Evolutionary conservation across 2,329 filamentous ascomycete species (phyloP), one percentile per base, ranked within the genome.

Genomic region (Hypoxylon sp.): DNA sequence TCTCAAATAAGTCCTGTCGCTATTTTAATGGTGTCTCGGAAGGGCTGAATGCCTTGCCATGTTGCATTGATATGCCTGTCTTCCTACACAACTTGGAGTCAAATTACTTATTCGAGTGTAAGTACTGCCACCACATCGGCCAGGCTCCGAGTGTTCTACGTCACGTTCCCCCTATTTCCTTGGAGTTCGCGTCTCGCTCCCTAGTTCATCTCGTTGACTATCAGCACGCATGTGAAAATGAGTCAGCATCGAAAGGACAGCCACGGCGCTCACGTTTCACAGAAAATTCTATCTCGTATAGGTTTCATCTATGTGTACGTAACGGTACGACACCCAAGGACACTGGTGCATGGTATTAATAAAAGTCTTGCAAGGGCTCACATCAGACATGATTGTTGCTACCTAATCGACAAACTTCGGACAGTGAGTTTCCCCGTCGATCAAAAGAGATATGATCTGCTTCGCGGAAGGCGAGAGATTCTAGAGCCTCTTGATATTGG

Each of bases 341-440:
- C 42, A 31, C 22, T 19, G 17, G 17, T 44, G 24, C 26, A 26
- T 56, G 39, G 53, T 44, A 44, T 24, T 31, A 46, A 56, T 31
- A 35, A 47, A 44, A 56, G 53, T 17, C 24, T 47, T 13, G n/a
- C 10, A 31, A 56, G 26, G 13, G 26, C 53, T 47, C 33, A 56
- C 53, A 56, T 47, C 29, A 35, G 17, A 29, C 35, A n/a, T 14
- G 10, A 35, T 24, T 22, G 29, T n/a, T 35, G 26, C 39, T 44
- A 44, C 39, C 39, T 44, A 10, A 19, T 47, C 19, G 26, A 31
- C 42, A 29, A 19, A 19, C 39, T 47, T 6, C 39, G 39, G 42
- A 22, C 39, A 47, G 29, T 6, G n/a, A 56, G 53, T 56, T 56
- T 47, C 47, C 39, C 53, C 39, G 53, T 35, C 3, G 17, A 44